Evolutionary conservation across 164 flowering plant genomes (phyloP), one percentile per base, ranked within the genome.

Genomic region (Hamamelis virginiana): DNA sequence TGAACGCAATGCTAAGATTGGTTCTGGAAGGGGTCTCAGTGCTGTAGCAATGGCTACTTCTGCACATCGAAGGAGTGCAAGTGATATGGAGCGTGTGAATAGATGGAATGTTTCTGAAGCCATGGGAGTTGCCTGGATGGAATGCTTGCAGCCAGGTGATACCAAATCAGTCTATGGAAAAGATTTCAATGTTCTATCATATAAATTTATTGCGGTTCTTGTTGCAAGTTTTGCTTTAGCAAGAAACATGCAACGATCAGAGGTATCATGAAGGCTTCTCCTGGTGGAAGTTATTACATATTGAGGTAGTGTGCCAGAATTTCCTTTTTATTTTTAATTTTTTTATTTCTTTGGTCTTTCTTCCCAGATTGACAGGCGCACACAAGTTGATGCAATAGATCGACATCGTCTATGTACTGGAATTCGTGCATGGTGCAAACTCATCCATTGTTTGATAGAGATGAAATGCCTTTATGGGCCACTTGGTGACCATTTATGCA

Each of bases 11-110:
- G 91, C 99, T 45, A 96, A 91, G 73, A 90, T 96, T 81, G 99
- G 99, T 75, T 87, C 99, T 27, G 99, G 99, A 73, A 87, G 99
- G 79, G 99, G 99, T 74, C 97, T 96, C 26, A 91, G 98, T 84
- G 99, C 99, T 44, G 97, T 96, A 56, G 99, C 99, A 61, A 96
- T 96, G 99, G 98, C 98, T 57, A 93, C 99, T 56, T 89, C 99
- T 74, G 94, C 94, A 18, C 99, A 96, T 71, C 76, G 99, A 55
- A 87, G 98, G 75, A 87, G 75, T 80, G 69, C 65, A 44, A 80
- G 92, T 80, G 99, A 96, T 77, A 75, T 73, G 68, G 97, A 86
- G 60, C 97, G 99, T 57, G 98, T 89, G 60, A 84, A 74, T 76
- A 83, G 98, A 79, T 96, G 99, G 99, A 96, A 85, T 81, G 74